A percentile compares a stretch with the other conserved stretches of the same genome.
phyloP scores from a whole-genome alignment of 1,284 basidiomycete genomes.

The Meira nashicola region DNA sequence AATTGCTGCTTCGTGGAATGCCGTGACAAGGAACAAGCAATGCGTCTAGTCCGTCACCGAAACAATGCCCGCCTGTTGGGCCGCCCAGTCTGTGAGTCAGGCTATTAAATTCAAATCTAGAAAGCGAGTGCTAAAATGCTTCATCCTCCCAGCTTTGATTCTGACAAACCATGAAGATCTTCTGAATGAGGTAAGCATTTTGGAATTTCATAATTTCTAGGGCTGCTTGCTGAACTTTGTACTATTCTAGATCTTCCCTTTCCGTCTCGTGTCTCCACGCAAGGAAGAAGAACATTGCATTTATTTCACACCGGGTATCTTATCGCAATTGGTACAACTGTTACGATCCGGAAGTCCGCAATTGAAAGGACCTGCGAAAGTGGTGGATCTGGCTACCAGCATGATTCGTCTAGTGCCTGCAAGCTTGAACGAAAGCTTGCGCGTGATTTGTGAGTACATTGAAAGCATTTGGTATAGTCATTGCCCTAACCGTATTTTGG shows the following conservation, averaged over 20 bases:
- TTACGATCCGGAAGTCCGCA: constrained; percentile 8
- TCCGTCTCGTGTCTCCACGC: neutral
- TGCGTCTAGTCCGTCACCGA: constrained; percentile 15
- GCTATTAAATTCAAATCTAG: neutral
- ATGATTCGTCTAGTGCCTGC: constrained; percentile 11
- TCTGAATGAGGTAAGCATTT: constrained; percentile 9
- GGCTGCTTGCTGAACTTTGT: neutral
- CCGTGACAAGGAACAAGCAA: constrained; percentile 6
- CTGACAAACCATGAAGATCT: neutral
- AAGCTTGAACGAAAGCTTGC: neutral
- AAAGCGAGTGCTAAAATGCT: neutral
- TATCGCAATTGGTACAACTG: constrained; percentile 10
- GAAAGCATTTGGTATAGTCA: neutral
- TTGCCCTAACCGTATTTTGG: neutral
- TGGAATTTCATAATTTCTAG: neutral
- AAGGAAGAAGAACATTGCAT: neutral
- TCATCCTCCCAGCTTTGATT: neutral
- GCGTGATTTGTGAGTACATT: constrained; percentile 1
- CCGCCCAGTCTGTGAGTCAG: constrained; percentile 14
- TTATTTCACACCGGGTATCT: constrained; percentile 3
- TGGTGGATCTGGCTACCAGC: constrained; percentile 10
- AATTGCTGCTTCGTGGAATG: constrained; percentile 20
- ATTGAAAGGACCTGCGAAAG: constrained; percentile 14
- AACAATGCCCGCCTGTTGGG: constrained; percentile 17
- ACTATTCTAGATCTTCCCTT: constrained; percentile 1